Percentiles rank a stretch among this genome's conserved stretches.
These are phyloP conservation scores for Fraxinus velutina DNA, from an alignment of 305 asterid species.

Conservation along the genomic window DNA sequence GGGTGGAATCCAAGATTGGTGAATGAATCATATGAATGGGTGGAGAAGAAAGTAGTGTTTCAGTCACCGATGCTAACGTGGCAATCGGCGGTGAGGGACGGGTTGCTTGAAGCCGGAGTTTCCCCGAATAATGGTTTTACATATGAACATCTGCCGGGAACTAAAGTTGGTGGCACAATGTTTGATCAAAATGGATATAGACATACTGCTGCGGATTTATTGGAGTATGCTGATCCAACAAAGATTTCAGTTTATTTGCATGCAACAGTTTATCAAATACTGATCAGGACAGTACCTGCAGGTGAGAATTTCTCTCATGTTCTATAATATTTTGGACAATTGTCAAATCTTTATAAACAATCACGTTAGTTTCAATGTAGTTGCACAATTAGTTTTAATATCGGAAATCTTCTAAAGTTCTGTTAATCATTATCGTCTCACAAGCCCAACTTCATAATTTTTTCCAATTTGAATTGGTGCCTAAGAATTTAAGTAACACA, in stretches of 20 bases:
- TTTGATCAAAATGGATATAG: conserved; percentile 59
- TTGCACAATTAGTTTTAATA: not conserved
- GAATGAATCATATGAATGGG: conserved; percentile 63
- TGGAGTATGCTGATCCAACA: conserved; percentile 56
- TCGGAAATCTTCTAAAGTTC: not conserved
- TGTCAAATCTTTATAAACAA: not conserved
- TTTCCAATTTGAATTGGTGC: too few relatives aligned
- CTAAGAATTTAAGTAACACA: not conserved
- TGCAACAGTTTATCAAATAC: conserved; percentile 49
- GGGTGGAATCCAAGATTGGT: conserved; percentile 63
- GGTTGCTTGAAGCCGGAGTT: conserved; percentile 54
- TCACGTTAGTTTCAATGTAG: not conserved
- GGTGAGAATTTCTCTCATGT: conserved; percentile 12
- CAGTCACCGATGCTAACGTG: conserved; percentile 44
- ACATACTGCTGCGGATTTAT: conserved; percentile 71
- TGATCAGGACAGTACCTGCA: conserved; percentile 28
- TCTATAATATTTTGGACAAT: not conserved
- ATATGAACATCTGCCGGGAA: conserved; percentile 57
- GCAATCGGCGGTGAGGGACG: conserved; percentile 64
- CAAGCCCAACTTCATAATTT: not conserved
- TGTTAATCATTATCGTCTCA: not conserved
- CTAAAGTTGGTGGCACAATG: conserved; percentile 61
- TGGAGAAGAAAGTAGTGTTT: conserved; percentile 57
- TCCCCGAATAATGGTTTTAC: conserved; percentile 50
- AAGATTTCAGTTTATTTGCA: conserved; percentile 43